phyloP scores from a whole-genome alignment of 768 basidiomycete species.

The Phlegmacium glaucopus region DNA sequence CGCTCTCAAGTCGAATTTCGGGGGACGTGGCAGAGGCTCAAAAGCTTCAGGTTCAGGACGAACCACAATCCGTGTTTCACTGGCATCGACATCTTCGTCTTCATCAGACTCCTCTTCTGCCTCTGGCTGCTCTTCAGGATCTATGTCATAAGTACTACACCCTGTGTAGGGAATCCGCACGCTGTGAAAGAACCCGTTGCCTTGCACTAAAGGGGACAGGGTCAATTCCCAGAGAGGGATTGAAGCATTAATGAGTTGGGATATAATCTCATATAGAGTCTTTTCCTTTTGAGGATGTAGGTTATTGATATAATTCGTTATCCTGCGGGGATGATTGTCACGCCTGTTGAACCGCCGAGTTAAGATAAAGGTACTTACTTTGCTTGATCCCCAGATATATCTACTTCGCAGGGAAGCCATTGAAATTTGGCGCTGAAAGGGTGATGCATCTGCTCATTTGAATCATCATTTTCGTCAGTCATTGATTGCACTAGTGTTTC shows the following conservation, averaged over 20 bases:
- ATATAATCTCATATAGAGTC: slow-evolving; percentile 24
- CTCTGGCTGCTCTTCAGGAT: slow-evolving; percentile 10
- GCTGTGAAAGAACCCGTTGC: not conserved
- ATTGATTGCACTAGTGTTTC: slow-evolving; percentile 5
- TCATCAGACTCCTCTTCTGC: slow-evolving; percentile 13
- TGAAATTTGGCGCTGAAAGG: slow-evolving; percentile 25
- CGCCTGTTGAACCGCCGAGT: not conserved
- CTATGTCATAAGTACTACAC: slow-evolving; percentile 13
- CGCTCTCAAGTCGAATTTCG: not conserved
- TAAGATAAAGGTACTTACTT: slow-evolving; percentile 16
- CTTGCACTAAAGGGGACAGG: slow-evolving; percentile 11
- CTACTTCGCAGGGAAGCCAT: slow-evolving; percentile 28
- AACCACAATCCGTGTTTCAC: slow-evolving; percentile 13
- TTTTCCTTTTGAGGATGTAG: slow-evolving; percentile 28
- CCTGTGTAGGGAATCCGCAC: slow-evolving; percentile 14
- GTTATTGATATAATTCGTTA: slow-evolving; percentile 42
- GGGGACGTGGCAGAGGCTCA: not conserved
- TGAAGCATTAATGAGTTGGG: slow-evolving; percentile 21
- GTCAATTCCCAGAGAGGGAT: slow-evolving; percentile 32
- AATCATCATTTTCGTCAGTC: not conserved
- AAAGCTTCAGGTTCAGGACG: slow-evolving; percentile 20
- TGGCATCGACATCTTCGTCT: slow-evolving; percentile 13
- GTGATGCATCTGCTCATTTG: not conserved
- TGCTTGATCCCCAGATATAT: slow-evolving; percentile 18
- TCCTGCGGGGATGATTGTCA: slow-evolving; percentile 13